Evolutionary conservation across 2,329 filamentous ascomycete genomes (phyloP).

Genomic region (Trichoderma pleuroti): DNA sequence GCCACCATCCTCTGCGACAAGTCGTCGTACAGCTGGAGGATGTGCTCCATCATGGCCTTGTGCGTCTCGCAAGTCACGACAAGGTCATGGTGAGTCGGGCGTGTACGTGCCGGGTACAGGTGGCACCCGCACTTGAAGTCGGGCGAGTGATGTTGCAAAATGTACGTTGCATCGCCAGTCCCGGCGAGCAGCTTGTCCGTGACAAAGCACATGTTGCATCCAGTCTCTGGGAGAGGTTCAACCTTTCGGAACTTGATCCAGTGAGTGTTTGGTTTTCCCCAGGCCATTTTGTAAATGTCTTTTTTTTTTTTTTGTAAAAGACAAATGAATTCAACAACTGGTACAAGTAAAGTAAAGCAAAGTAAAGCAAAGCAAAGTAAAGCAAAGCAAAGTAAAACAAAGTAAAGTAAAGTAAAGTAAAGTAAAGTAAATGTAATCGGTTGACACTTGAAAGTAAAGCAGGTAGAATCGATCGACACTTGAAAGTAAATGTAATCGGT

Average conservation of each 20-base stretch:
- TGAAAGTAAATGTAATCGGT: too few species aligned
- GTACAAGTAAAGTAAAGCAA: not conserved
- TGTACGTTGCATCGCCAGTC: not conserved
- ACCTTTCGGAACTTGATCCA: not conserved
- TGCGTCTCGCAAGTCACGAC: not conserved
- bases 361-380: too few species aligned
- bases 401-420: too few species aligned
- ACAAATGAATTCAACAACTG: not conserved
- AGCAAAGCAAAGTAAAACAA: too few species aligned
- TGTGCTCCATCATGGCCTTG: not conserved
- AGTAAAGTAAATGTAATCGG: too few species aligned
- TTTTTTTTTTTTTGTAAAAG: too few species aligned
- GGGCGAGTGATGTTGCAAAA: not conserved
- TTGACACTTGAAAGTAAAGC: too few species aligned
- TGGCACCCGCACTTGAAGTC: not conserved
- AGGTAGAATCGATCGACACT: too few species aligned
- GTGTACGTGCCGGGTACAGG: not conserved
- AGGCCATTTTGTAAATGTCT: not conserved
- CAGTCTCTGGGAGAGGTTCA: not conserved
- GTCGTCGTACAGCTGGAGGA: not conserved
- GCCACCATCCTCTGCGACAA: not conserved
- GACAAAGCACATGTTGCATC: not conserved
- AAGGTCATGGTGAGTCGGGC: not conserved
- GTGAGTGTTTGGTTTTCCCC: not conserved
- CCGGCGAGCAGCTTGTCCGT: not conserved